A percentile compares a stretch with the other conserved stretches of the same genome.
phyloP scores from a whole-genome alignment of 345 rosid genomes.

The Brassica napus region DNA sequence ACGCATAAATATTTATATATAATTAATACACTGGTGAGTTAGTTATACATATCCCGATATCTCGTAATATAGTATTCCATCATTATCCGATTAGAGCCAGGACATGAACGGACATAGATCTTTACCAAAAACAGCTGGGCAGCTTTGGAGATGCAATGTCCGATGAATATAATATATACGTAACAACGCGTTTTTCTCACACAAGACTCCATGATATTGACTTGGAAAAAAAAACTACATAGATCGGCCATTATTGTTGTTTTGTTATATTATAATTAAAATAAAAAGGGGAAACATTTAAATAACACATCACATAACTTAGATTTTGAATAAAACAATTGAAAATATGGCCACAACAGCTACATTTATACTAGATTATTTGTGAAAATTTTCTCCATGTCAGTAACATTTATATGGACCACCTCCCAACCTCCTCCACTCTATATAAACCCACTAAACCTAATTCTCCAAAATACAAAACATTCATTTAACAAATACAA shows the following conservation, averaged over 20 bases:
- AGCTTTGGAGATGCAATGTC: constrained; percentile 33
- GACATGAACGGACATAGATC: constrained; percentile 13
- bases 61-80: background rate
- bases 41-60: background rate
- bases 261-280: constrained; percentile 6
- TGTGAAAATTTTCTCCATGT: background rate
- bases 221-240: constrained; percentile 6
- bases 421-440: constrained; percentile 25
- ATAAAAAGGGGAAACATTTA: background rate
- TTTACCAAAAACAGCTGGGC: constrained; percentile 32
- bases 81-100: constrained; percentile 10
- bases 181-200: constrained; percentile 39
- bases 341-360: background rate
- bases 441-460: constrained; percentile 30
- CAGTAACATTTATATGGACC: background rate
- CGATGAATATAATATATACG: constrained; percentile 15
- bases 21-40: background rate
- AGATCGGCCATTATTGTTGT: constrained; percentile 15
- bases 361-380: background rate
- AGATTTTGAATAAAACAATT: background rate
- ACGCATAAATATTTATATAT: background rate
- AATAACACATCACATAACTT: background rate
- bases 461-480: constrained; percentile 14
- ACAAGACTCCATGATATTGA: constrained; percentile 33
- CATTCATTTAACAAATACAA: background rate